A percentile compares a stretch with the other conserved stretches of the same genome.
Evolutionary conservation across 805 yeast species (phyloP).

Genomic region (Nakazawaea molendinolei): DNA sequence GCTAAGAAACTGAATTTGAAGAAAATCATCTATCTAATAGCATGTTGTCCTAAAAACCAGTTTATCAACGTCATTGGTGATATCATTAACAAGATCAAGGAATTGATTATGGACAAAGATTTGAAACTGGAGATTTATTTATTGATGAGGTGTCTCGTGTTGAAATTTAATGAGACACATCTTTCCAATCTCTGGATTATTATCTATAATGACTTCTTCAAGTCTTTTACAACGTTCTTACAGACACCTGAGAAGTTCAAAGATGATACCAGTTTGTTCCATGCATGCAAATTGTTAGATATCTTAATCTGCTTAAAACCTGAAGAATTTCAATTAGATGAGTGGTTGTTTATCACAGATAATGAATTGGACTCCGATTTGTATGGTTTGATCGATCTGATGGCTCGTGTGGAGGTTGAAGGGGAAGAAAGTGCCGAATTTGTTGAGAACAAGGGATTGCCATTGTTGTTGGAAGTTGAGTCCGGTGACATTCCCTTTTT

Average conservation of each 20-base stretch:
- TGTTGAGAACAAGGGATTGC: constrained; percentile 20
- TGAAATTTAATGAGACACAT: constrained; percentile 59
- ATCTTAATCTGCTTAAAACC: constrained; percentile 56
- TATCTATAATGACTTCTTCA: constrained; percentile 54
- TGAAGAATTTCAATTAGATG: constrained; percentile 72
- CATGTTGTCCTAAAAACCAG: constrained; percentile 56
- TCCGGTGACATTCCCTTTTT: constrained; percentile 37
- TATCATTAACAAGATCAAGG: constrained; percentile 42
- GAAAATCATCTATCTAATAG: constrained; percentile 56
- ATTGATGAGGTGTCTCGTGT: constrained; percentile 56
- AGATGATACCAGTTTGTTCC: constrained; percentile 37
- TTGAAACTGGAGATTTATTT: constrained; percentile 41
- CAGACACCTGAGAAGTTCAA: constrained; percentile 18
- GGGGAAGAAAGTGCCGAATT: constrained; percentile 10
- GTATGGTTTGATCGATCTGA: constrained; percentile 42
- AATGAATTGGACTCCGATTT: constrained; percentile 20
- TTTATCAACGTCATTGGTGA: constrained; percentile 41
- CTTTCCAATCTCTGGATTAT: constrained; percentile 65
- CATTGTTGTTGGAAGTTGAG: constrained; percentile 39
- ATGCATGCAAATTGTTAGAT: constrained; percentile 76
- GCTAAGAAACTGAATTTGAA: constrained; percentile 46
- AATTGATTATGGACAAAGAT: constrained; percentile 26
- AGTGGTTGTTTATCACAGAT: constrained; percentile 82
- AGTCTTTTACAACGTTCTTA: constrained; percentile 10
- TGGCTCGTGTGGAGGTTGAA: constrained; percentile 27